These are phyloP conservation scores for Harrya chromipes DNA, from an alignment of 768 basidiomycete genomes.

Conservation along the genomic window DNA sequence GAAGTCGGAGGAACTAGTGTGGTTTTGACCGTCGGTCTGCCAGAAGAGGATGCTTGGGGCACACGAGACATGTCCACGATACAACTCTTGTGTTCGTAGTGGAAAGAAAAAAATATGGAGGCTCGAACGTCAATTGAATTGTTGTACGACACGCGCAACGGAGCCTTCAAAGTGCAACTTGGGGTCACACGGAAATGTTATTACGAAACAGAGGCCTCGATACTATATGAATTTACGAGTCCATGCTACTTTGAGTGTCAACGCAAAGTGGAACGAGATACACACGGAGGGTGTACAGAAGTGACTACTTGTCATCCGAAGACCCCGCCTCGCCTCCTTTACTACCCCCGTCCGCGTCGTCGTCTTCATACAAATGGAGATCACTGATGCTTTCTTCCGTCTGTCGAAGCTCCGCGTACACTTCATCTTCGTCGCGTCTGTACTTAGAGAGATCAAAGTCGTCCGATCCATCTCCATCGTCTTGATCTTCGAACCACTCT, in stretches of 20 bases:
- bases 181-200: slow-evolving; percentile 9
- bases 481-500: slow-evolving; percentile 86
- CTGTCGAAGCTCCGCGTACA: slow-evolving; percentile 25
- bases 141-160: background rate
- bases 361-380: slow-evolving; percentile 21
- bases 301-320: slow-evolving; percentile 1
- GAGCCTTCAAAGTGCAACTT: too few relatives aligned
- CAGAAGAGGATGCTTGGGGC: slow-evolving; percentile 34
- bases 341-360: slow-evolving; percentile 12
- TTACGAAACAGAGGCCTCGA: slow-evolving; percentile 18
- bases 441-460: slow-evolving; percentile 60
- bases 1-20: slow-evolving; percentile 26
- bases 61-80: slow-evolving; percentile 38
- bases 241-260: too few relatives aligned
- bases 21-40: slow-evolving; percentile 29
- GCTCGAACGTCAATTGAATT: background rate
- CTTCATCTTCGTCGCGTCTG: slow-evolving; percentile 39
- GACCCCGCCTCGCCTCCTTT: slow-evolving; percentile 1
- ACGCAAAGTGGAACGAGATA: too few relatives aligned
- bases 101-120: background rate
- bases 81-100: slow-evolving; percentile 5
- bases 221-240: background rate
- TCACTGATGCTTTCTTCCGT: slow-evolving; percentile 14
- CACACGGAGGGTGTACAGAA: too few relatives aligned
- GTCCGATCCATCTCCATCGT: slow-evolving; percentile 44